These are phyloP conservation scores for Syzygium syzygioides DNA, from an alignment of 441 rosid genomes.

Conservation along the genomic window DNA sequence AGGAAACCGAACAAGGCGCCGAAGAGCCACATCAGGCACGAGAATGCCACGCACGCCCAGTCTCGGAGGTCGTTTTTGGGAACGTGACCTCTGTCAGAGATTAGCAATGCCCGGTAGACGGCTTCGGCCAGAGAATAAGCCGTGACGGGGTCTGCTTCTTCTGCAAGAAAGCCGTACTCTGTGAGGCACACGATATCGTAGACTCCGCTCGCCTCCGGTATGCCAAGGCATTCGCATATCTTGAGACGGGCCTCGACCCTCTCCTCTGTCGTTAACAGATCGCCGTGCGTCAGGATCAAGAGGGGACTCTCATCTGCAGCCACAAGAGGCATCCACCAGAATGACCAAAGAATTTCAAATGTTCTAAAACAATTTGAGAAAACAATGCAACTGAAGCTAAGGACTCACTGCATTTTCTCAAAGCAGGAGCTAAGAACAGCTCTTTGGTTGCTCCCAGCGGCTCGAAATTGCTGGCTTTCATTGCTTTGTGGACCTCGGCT, in stretches of 20 bases:
- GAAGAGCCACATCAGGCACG: slow-evolving; percentile 30
- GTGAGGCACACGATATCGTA: slow-evolving; percentile 47
- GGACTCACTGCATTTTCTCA: slow-evolving; percentile 46
- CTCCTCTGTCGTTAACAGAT: slow-evolving; percentile 35
- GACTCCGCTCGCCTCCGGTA: slow-evolving; percentile 34
- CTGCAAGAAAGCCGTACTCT: slow-evolving; percentile 45
- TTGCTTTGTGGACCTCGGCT: slow-evolving; percentile 33
- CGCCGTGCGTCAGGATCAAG: slow-evolving; percentile 54
- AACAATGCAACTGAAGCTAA: neutral
- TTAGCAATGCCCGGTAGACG: slow-evolving; percentile 44
- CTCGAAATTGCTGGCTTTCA: slow-evolving; percentile 34
- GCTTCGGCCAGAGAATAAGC: slow-evolving; percentile 46
- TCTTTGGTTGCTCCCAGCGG: slow-evolving; percentile 36
- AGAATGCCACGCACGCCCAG: slow-evolving; percentile 21
- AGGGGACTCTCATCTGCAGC: slow-evolving; percentile 51
- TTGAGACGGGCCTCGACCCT: slow-evolving; percentile 42
- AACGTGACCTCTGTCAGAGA: slow-evolving; percentile 41
- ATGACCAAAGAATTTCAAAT: neutral
- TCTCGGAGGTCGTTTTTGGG: slow-evolving; percentile 35
- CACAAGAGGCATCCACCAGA: neutral
- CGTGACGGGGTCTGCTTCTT: slow-evolving; percentile 44
- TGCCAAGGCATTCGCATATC: slow-evolving; percentile 32
- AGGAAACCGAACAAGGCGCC: slow-evolving; percentile 31
- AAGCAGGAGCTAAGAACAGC: slow-evolving; percentile 34
- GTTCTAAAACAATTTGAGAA: neutral